Base-by-base conservation (phyloP, 2,329 filamentous ascomycete genomes). In the Cryphonectria parasitica region DNA sequence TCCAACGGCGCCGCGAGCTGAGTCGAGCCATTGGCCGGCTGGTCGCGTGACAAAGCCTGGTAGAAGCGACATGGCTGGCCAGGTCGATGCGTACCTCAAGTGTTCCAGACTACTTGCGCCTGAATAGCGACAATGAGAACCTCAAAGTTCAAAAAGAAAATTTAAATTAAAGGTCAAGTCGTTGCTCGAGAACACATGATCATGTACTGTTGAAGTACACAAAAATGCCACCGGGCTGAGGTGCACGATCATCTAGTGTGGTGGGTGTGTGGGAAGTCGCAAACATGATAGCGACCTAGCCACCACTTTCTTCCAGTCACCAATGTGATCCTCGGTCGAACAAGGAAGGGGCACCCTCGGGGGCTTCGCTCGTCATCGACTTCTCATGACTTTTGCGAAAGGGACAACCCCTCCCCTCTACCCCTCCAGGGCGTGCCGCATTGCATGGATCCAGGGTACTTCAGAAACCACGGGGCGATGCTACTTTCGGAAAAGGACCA, bases 1-100 rank as follows among this genome's bases (percentile, higher is more conserved):
- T 58, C 84, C 83, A 31, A 87, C 75, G 25, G 79, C 77, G 34
- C 79, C 77, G 65, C 85, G 83, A 54, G 84, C 72, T 36, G 82
- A 72, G 70, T 85, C 82, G 34, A 80, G 78, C 41, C 81, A 79
- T 62, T 77, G 78, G 36, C 79, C 79, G 25, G 85, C 75, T 36
- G 83, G 81, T 70, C 78, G 76, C 41, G 79, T 79, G 70, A 85
- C 72, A 60, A 78, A 73, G 22, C 78, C 75, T 19, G 83, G 81
- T 41, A 84, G 75, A 52, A 79, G 77, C 54, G 81, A 80, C 72
- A 76, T 72, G 36, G 11, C 60, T 25, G 67, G 41, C 56, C 39
- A n/a, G 4, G 25, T 19, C 5, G 31, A 64, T 49, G 56, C 19
- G 6, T 56, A 15, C 13, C 13, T 22, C 60, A 15, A 49, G 45